A percentile compares a stretch with the other conserved stretches of the same genome.
Evolutionary conservation across 225 moss, liverwort and hornwort genomes (phyloP).

Genomic region (Bryoerythrophyllum caledonicum): DNA sequence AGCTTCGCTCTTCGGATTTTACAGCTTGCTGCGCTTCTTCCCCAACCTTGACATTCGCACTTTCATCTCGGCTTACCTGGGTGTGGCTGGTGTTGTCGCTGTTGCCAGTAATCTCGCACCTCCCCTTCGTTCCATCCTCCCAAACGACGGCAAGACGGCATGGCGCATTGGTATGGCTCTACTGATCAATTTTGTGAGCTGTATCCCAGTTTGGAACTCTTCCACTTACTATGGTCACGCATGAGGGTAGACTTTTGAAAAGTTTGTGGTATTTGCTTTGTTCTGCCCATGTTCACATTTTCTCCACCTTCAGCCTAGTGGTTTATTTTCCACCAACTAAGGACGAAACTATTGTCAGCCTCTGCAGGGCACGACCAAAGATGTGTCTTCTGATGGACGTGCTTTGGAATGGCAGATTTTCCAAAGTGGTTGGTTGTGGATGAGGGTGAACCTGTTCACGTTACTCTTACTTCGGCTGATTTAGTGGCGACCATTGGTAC

Average conservation of each 20-base stretch:
- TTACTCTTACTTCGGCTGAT: slow-evolving; percentile 76
- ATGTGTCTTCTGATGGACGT: slow-evolving; percentile 38
- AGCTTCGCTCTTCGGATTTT: slow-evolving; percentile 86
- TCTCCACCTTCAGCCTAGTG: slow-evolving; percentile 3
- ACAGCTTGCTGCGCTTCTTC: slow-evolving; percentile 85
- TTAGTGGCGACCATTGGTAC: slow-evolving; percentile 64
- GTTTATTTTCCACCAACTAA: neutral
- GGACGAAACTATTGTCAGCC: slow-evolving; percentile 15
- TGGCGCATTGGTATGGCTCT: slow-evolving; percentile 63
- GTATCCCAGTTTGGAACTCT: neutral
- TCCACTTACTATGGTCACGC: neutral
- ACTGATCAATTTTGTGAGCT: neutral
- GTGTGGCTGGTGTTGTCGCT: slow-evolving; percentile 84
- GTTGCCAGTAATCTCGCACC: slow-evolving; percentile 87
- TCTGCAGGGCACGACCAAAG: slow-evolving; percentile 26
- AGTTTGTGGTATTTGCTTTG: neutral
- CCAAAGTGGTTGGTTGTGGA: slow-evolving; percentile 83
- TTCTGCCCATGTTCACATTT: slow-evolving; percentile 1
- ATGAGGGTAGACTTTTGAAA: neutral
- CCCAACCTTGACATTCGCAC: slow-evolving; percentile 80
- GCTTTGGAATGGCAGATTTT: slow-evolving; percentile 59
- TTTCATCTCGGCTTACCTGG: slow-evolving; percentile 85
- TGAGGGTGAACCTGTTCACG: slow-evolving; percentile 65
- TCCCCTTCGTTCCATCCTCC: slow-evolving; percentile 77
- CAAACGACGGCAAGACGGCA: slow-evolving; percentile 43